These are phyloP conservation scores for Schwanniomyces pseudopolymorphus DNA, from an alignment of 805 yeast species.

Conservation along the genomic window DNA sequence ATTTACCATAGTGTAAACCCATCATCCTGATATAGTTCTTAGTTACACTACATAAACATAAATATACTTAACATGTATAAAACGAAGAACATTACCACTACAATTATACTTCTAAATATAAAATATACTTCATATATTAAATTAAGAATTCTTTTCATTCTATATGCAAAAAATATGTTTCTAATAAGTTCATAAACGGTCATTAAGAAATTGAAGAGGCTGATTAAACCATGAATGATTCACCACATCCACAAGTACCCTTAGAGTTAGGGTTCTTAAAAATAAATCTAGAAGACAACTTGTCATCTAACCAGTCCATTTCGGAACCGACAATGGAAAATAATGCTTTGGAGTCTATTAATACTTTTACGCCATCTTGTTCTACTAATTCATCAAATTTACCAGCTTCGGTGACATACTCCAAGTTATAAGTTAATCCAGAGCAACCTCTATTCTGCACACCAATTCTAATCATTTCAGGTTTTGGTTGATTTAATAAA, in stretches of 20 bases:
- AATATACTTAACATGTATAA: too few relatives aligned
- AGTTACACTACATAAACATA: neutral
- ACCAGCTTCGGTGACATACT: constrained; percentile 87
- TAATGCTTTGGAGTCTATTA: constrained; percentile 93
- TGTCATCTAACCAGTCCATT: constrained; percentile 98
- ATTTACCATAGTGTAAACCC: too few relatives aligned
- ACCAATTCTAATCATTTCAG: constrained; percentile 86
- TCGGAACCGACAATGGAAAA: constrained; percentile 95
- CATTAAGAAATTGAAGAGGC: neutral
- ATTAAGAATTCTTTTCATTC: neutral
- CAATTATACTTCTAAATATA: neutral
- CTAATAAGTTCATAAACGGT: neutral
- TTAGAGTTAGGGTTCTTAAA: constrained; percentile 95
- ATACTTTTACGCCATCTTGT: constrained; percentile 90
- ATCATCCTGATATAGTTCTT: neutral
- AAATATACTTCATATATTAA: neutral
- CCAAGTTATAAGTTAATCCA: constrained; percentile 87
- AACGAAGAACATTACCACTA: neutral
- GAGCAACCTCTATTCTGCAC: constrained; percentile 98
- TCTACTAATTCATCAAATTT: constrained; percentile 91
- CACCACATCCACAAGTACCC: constrained; percentile 99
- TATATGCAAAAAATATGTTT: neutral
- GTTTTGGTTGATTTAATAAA: constrained; percentile 76
- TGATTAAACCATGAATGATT: constrained; percentile 86
- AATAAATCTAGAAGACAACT: constrained; percentile 81